Conservation (phyloP, 192 early-diverging fungal genomes). For the Podila verticillata region DNA sequence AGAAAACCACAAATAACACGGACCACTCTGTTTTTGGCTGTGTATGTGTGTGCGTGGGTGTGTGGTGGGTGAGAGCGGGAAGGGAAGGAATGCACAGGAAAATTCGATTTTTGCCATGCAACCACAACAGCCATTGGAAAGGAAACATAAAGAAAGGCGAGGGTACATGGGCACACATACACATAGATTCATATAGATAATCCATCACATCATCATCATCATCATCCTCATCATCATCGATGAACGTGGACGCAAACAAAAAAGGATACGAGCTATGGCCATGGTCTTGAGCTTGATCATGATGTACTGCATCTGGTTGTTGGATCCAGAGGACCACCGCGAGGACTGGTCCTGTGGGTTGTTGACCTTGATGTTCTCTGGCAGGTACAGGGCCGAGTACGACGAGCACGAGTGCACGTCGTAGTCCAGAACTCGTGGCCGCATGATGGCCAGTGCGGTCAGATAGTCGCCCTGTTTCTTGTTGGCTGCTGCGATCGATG, state of each 20-base stretch:
- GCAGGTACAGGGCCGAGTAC: conserved; percentile 86
- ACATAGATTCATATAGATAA: too few relatives aligned
- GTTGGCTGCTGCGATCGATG: not conserved
- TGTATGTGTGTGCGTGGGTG: too few relatives aligned
- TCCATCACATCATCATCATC: too few relatives aligned
- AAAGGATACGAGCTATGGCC: conserved; percentile 81
- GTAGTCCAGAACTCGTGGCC: conserved; percentile 57
- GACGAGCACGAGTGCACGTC: conserved; percentile 81
- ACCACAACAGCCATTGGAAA: too few relatives aligned
- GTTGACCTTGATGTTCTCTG: conserved; percentile 83
- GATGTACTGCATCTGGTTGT: conserved; percentile 93
- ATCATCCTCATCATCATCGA: too few relatives aligned
- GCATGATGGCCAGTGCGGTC: conserved; percentile 47
- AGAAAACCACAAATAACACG: too few relatives aligned
- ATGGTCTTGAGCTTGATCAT: conserved; percentile 89
- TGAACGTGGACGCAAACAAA: not conserved
- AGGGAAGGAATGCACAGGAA: too few relatives aligned
- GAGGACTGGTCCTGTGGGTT: conserved; percentile 90
- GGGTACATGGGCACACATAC: too few relatives aligned
- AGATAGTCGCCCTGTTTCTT: conserved; percentile 45
- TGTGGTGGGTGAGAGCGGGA: too few relatives aligned
- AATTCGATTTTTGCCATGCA: too few relatives aligned
- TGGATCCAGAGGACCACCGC: conserved; percentile 87
- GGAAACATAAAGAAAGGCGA: too few relatives aligned
- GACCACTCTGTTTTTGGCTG: too few relatives aligned